Percentiles rank a stretch among this genome's conserved stretches.
phyloP scores from a whole-genome alignment of 2,329 filamentous ascomycete species.

The Neodidymelliopsis sp. region DNA sequence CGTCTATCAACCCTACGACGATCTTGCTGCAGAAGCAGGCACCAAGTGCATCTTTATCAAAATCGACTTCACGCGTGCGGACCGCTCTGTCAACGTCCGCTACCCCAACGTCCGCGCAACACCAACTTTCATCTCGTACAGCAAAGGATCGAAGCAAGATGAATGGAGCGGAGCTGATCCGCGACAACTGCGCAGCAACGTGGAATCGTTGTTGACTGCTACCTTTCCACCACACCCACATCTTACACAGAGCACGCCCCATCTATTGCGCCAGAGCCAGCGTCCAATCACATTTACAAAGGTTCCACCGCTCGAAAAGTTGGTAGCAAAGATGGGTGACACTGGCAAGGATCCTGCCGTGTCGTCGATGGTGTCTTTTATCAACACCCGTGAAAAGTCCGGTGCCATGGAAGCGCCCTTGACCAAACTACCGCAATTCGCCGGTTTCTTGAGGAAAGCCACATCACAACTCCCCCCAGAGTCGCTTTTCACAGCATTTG shows the following conservation, averaged over 20 bases:
- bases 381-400: conserved; percentile 66
- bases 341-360: conserved; percentile 67
- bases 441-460: conserved; percentile 65
- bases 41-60: conserved; percentile 78
- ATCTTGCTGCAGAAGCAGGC: conserved; percentile 76
- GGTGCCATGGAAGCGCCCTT: conserved; percentile 72
- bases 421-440: conserved; percentile 73
- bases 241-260: conserved; percentile 72
- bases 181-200: conserved; percentile 71
- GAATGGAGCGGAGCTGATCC: conserved; percentile 82
- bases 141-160: conserved; percentile 77
- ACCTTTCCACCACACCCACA: conserved; percentile 80
- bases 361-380: conserved; percentile 71
- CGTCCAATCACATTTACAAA: conserved; percentile 80
- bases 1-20: conserved; percentile 82
- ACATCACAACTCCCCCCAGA: conserved; percentile 66
- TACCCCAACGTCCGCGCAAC: conserved; percentile 70
- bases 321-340: conserved; percentile 78
- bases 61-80: conserved; percentile 76
- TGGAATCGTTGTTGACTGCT: conserved; percentile 77
- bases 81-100: conserved; percentile 70
- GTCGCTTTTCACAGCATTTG: conserved; percentile 80
- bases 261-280: conserved; percentile 68
- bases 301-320: conserved; percentile 80
- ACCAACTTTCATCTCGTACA: conserved; percentile 87